phyloP scores from a whole-genome alignment of 108 stramenopile genomes.

The Schizochytrium sp. region DNA sequence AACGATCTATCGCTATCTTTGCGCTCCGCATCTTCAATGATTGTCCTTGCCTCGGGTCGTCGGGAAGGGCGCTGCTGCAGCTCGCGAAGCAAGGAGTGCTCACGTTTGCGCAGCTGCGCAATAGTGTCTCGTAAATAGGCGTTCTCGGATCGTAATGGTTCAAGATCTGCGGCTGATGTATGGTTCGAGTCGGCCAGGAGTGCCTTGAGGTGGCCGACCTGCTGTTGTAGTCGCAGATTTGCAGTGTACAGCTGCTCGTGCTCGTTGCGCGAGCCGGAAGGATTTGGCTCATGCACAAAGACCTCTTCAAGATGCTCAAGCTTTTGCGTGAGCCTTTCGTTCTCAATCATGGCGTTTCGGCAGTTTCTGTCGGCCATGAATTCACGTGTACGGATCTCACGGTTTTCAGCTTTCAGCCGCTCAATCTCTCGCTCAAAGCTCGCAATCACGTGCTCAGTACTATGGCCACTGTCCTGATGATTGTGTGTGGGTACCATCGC shows the following conservation, averaged over 20 bases:
- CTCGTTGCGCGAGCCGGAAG: neutral
- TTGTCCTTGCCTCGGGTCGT: no score
- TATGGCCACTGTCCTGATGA: neutral
- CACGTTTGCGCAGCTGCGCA: neutral
- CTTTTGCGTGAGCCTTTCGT: constrained; percentile 30
- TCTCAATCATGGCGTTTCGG: constrained; percentile 29
- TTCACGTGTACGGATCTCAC: neutral
- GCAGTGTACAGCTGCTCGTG: neutral
- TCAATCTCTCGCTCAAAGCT: constrained; percentile 31
- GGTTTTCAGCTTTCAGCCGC: constrained; percentile 6
- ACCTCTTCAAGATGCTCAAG: constrained; percentile 31
- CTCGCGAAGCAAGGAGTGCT: neutral
- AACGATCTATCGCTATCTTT: no score
- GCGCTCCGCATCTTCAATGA: no score
- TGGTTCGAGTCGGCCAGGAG: neutral
- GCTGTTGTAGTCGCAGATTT: neutral
- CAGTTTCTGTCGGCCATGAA: neutral
- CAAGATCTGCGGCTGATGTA: neutral
- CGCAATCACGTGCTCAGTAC: neutral
- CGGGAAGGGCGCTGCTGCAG: neutral
- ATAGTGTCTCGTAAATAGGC: neutral
- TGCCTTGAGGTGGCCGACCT: neutral
- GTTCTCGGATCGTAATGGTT: neutral
- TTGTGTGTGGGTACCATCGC: no score
- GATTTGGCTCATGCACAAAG: neutral